Evolutionary conservation across 202 grass and related monocot genomes (phyloP).

Genomic region (Miscanthus sacchariflorus): DNA sequence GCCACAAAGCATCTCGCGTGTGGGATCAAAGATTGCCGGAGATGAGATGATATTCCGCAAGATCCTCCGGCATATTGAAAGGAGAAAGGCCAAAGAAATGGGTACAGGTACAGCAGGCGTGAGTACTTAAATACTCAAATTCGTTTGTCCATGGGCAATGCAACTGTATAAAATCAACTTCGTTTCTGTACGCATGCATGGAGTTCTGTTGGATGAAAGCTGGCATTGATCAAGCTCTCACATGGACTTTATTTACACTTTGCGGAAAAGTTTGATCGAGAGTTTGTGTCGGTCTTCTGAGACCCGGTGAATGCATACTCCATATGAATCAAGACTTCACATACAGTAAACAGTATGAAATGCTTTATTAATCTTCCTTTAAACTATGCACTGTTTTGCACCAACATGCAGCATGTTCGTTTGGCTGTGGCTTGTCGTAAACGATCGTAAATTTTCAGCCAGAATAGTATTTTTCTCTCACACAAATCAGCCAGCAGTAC

Average conservation of each 20-base stretch:
- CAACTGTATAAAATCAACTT: neutral
- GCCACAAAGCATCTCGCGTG: neutral
- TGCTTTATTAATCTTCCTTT: too few relatives aligned
- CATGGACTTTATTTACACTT: neutral
- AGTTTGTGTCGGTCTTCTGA: neutral
- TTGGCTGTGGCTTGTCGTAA: too few relatives aligned
- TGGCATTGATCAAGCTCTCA: neutral
- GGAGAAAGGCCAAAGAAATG: constrained; percentile 4
- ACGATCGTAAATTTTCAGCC: too few relatives aligned
- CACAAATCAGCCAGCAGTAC: too few relatives aligned
- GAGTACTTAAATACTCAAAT: constrained; percentile 3
- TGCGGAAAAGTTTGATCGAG: neutral
- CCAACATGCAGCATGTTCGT: too few relatives aligned
- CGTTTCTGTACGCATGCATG: neutral
- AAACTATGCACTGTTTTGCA: too few relatives aligned
- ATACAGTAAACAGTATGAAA: neutral
- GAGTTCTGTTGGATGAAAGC: neutral
- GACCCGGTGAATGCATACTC: neutral
- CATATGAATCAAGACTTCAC: too few relatives aligned
- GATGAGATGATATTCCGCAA: neutral
- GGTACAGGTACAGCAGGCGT: neutral
- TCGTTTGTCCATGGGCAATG: constrained; percentile 15
- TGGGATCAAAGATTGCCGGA: neutral
- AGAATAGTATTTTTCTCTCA: too few relatives aligned
- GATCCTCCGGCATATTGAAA: constrained; percentile 17